These are phyloP conservation scores for Trametes cubensis DNA, from an alignment of 768 basidiomycete genomes.

Conservation along the genomic window DNA sequence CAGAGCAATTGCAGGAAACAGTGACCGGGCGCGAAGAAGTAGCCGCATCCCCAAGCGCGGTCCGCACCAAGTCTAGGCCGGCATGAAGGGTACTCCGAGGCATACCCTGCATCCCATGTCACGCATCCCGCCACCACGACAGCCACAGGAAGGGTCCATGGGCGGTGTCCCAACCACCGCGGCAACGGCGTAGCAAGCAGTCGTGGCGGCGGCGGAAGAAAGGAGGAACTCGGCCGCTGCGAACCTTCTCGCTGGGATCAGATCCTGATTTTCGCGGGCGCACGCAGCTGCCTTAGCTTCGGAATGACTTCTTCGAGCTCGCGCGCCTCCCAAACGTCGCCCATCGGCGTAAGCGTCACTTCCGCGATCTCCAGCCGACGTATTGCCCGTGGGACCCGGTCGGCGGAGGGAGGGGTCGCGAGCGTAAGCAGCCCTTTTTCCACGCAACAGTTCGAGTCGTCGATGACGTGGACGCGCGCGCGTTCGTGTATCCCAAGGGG, in stretches of 20 bases:
- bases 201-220: not conserved
- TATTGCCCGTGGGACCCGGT: constrained; percentile 4
- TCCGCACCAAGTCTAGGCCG: too few relatives aligned
- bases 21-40: too few relatives aligned
- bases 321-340: constrained; percentile 22
- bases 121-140: too few relatives aligned
- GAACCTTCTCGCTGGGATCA: constrained; percentile 2
- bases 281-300: constrained; percentile 23
- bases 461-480: not conserved
- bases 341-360: constrained; percentile 15
- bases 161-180: too few relatives aligned
- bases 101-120: too few relatives aligned
- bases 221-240: not conserved
- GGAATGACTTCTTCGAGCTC: constrained; percentile 26
- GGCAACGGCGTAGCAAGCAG: not conserved
- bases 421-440: not conserved
- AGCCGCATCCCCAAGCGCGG: too few relatives aligned
- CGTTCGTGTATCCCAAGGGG: constrained; percentile 1
- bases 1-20: too few relatives aligned
- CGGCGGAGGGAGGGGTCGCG: not conserved
- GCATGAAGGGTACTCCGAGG: too few relatives aligned
- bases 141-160: too few relatives aligned
- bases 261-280: constrained; percentile 14
- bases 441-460: not conserved
- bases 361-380: constrained; percentile 25